Evolutionary conservation across 2,329 filamentous ascomycete species (phyloP).

Genomic region (Neopestalotiopsis rosae): DNA sequence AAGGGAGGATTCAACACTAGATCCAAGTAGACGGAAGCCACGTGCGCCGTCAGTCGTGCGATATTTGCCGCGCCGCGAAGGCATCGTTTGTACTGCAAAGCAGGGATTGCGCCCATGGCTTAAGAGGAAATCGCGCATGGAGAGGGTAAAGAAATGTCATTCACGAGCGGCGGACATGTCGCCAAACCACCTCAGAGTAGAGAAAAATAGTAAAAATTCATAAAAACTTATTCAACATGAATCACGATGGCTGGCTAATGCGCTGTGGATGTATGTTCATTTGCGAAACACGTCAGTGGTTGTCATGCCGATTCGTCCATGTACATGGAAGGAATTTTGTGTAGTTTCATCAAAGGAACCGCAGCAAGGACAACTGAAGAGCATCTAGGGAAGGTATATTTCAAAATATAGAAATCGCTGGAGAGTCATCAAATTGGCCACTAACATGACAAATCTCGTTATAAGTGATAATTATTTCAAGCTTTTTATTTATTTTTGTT

Average conservation of each 20-base stretch:
- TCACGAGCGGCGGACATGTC: no score
- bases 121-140: no score
- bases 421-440: background rate
- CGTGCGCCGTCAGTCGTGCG: background rate
- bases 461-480: background rate
- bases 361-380: no score
- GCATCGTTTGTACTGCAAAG: background rate
- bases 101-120: background rate
- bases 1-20: constrained; percentile 19
- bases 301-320: no score
- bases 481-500: background rate
- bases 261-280: no score
- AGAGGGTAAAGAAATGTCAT: no score
- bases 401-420: background rate
- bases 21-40: background rate
- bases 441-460: background rate
- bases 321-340: no score
- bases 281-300: no score
- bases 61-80: background rate
- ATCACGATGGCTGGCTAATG: no score
- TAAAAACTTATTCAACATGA: background rate
- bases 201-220: background rate
- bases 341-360: no score
- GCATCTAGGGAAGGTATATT: background rate
- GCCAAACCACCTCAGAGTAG: background rate